Conservation (phyloP, 768 basidiomycete species). For the Phaeolepiota aurea region DNA sequence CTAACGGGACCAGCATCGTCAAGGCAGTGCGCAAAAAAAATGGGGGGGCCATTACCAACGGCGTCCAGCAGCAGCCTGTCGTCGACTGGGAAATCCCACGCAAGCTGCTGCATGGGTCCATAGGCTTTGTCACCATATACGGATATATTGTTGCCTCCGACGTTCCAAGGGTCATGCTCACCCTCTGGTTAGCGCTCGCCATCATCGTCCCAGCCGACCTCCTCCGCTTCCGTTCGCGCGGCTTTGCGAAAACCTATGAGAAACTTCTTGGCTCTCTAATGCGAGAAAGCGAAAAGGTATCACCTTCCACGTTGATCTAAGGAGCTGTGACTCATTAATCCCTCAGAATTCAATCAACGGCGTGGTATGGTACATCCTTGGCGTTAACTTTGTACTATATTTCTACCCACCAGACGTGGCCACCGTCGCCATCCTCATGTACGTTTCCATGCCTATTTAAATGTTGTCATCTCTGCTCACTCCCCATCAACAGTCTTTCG, state of each 20-base stretch:
- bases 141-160: conserved; percentile 46
- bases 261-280: conserved; percentile 70
- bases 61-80: conserved; percentile 11
- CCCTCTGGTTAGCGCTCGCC: conserved; percentile 58
- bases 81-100: conserved; percentile 89
- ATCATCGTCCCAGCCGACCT: conserved; percentile 69
- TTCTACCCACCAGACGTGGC: conserved; percentile 83
- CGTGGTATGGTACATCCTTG: conserved; percentile 86
- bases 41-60: conserved; percentile 10
- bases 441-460: conserved; percentile 20
- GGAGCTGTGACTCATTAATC: no score
- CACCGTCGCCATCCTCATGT: conserved; percentile 87
- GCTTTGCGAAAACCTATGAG: conserved; percentile 69
- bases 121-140: conserved; percentile 41
- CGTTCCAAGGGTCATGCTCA: conserved; percentile 50
- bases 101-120: conserved; percentile 81
- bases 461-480: not conserved
- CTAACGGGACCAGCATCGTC: not conserved
- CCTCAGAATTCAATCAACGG: conserved; percentile 73
- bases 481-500: conserved; percentile 52
- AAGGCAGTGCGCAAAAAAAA: conserved; percentile 5
- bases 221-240: conserved; percentile 56
- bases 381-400: conserved; percentile 68
- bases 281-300: conserved; percentile 79
- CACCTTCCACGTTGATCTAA: no score